Conservation (phyloP, 139 green algal species). For the Tetratostichococcus sp. region DNA sequence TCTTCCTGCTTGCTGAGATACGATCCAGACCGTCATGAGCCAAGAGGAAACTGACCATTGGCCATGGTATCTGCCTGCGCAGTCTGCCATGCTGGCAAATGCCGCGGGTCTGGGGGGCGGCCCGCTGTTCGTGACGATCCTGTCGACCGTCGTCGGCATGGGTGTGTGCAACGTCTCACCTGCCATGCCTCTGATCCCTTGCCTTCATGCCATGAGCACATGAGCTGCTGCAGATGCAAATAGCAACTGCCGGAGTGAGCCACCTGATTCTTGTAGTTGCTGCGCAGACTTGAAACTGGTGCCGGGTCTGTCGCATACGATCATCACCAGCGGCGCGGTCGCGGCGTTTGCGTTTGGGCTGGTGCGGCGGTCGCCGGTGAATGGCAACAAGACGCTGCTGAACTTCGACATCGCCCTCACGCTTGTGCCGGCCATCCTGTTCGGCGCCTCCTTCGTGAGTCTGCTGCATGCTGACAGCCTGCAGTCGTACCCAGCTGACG, state of each 20-base stretch:
- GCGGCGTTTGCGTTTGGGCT: constrained; percentile 20
- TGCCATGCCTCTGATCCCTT: not conserved
- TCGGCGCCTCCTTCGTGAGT: constrained; percentile 16
- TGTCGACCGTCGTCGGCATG: constrained; percentile 9
- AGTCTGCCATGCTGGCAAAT: constrained; percentile 24
- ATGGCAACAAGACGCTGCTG: constrained; percentile 13
- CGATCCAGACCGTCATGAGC: too few relatives aligned
- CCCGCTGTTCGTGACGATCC: constrained; percentile 18
- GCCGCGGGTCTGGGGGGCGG: constrained; percentile 21
- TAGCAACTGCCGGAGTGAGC: too few relatives aligned
- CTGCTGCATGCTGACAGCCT: too few relatives aligned
- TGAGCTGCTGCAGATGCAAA: too few relatives aligned
- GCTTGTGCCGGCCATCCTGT: constrained; percentile 24
- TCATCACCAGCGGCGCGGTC: constrained; percentile 15
- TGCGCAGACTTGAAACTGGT: not conserved
- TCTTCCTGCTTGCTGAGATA: too few relatives aligned
- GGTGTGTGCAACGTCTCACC: not conserved
- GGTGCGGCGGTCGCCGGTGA: not conserved
- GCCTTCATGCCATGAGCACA: too few relatives aligned
- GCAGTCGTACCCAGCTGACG: too few relatives aligned
- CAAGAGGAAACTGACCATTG: too few relatives aligned
- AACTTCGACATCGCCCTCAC: constrained; percentile 24
- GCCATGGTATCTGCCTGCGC: too few relatives aligned
- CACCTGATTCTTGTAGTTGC: not conserved
- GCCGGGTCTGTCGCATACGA: constrained; percentile 16